phyloP scores from a whole-genome alignment of 2,329 filamentous ascomycete species.

The Aspergillus sp. region DNA sequence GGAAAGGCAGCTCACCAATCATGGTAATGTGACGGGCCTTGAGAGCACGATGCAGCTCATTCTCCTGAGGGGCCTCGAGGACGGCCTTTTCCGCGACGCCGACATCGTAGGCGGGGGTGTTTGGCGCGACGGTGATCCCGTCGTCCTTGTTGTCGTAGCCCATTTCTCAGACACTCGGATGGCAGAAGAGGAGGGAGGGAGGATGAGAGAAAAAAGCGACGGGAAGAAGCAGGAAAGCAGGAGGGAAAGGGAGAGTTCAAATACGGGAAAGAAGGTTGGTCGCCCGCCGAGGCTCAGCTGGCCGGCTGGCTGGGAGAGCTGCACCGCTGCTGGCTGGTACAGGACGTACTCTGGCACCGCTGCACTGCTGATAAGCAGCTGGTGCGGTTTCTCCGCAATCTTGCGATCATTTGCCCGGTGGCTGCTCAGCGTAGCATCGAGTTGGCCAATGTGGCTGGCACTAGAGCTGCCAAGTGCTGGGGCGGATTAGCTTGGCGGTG shows the following conservation, averaged over 20 bases:
- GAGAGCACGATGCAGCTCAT: conserved; percentile 48
- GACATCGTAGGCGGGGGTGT: conserved; percentile 26
- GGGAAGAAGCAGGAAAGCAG: neutral
- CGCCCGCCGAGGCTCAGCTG: neutral
- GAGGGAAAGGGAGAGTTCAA: conserved; percentile 1
- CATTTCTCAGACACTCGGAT: conserved; percentile 7
- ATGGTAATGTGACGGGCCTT: conserved; percentile 48
- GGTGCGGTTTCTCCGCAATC: neutral
- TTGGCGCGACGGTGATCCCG: conserved; percentile 25
- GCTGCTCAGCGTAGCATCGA: neutral
- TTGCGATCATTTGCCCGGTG: neutral
- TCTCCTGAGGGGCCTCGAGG: conserved; percentile 29
- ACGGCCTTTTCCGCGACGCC: conserved; percentile 29
- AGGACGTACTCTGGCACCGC: neutral
- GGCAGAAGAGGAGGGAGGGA: neutral
- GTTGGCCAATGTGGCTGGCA: neutral
- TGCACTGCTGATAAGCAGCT: neutral
- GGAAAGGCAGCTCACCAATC: conserved; percentile 38
- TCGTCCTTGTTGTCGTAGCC: conserved; percentile 25
- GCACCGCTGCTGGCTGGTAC: no score
- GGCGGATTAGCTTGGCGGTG: conserved; percentile 13
- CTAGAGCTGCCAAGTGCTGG: conserved; percentile 8
- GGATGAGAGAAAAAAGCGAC: neutral
- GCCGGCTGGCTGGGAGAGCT: neutral
- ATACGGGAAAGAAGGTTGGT: neutral